Evolutionary conservation across 2,329 filamentous ascomycete genomes (phyloP), one percentile per base, ranked within the genome.

Genomic region (Leptographium lundbergii): DNA sequence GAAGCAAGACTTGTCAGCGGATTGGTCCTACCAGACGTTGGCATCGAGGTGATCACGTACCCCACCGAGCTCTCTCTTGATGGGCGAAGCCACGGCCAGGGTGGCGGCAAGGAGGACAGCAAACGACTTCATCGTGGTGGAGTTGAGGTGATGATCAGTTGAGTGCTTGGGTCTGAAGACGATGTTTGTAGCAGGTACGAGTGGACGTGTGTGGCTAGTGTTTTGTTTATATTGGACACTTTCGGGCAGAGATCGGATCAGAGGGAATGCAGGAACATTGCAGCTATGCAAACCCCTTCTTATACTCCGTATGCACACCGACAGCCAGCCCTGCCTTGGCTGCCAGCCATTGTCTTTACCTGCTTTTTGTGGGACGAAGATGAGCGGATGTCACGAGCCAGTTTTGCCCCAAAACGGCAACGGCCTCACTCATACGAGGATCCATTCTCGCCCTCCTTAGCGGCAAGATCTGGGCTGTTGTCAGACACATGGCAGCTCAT

Each of bases 1-100:
- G 59, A 24, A 54, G 54, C 27, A 22, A 42, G 4, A 34, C 34
- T 14, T 10, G 45, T 42, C 19, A 50, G 50, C 25, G 42, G 17
- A 17, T n/a, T 45, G 42, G 42, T n/a, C 19, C 42, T n/a, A 45
- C 6, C 42, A 19, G 42, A 19, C 19, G 42, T 17, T 7, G 42
- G 6, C 42, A 14, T 39, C 14, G 14, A 39, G n/a, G n/a, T 4
- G 47, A 52, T 22, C 10, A 27, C 77, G 65, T 75, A 79, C 77
- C 66, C 76, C 77, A 59, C 76, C 77, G 7, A 76, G 27, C 39
- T 74, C 68, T 57, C 75, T 72, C 68, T 74, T 77, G 14, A 75
- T 61, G 10, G 71, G 70, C 22, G 57, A 55, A 13, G 61, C 62
- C 54, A 47, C 52, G 27, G 62, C 62, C 32, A 61, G 55, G 13